These are phyloP conservation scores for Myochromella boudieri DNA, from an alignment of 768 basidiomycete genomes.

Conservation along the genomic window DNA sequence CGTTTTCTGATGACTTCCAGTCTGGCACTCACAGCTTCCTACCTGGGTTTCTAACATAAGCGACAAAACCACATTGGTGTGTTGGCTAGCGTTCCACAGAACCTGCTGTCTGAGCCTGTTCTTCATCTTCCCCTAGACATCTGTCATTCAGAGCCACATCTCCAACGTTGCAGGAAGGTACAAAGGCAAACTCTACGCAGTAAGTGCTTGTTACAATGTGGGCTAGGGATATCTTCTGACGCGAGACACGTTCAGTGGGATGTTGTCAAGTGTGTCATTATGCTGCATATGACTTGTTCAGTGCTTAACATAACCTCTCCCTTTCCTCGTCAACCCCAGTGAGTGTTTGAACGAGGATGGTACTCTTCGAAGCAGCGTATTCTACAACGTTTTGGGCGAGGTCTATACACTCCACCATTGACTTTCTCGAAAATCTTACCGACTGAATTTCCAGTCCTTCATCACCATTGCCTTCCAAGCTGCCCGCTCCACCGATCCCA, in stretches of 20 bases:
- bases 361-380: conserved; percentile 43
- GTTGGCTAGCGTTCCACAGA: too few relatives aligned
- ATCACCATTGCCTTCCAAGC: conserved; percentile 52
- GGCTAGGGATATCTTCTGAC: too few relatives aligned
- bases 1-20: too few relatives aligned
- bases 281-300: neutral
- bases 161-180: conserved; percentile 43
- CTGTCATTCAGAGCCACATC: conserved; percentile 47
- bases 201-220: too few relatives aligned
- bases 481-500: conserved; percentile 49
- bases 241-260: too few relatives aligned
- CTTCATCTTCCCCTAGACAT: conserved; percentile 25
- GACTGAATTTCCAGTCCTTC: conserved; percentile 32
- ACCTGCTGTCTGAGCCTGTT: too few relatives aligned
- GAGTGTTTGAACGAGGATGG: conserved; percentile 57
- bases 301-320: neutral
- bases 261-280: conserved; percentile 36
- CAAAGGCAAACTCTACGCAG: conserved; percentile 45
- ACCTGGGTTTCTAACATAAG: conserved; percentile 39
- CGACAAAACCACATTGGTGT: conserved; percentile 38
- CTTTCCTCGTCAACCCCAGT: too few relatives aligned
- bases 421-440: neutral
- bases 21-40: conserved; percentile 41
- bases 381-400: conserved; percentile 48
- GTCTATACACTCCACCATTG: conserved; percentile 16